phyloP scores from a whole-genome alignment of 2,329 filamentous ascomycete species.

The Xylaria multiplex region DNA sequence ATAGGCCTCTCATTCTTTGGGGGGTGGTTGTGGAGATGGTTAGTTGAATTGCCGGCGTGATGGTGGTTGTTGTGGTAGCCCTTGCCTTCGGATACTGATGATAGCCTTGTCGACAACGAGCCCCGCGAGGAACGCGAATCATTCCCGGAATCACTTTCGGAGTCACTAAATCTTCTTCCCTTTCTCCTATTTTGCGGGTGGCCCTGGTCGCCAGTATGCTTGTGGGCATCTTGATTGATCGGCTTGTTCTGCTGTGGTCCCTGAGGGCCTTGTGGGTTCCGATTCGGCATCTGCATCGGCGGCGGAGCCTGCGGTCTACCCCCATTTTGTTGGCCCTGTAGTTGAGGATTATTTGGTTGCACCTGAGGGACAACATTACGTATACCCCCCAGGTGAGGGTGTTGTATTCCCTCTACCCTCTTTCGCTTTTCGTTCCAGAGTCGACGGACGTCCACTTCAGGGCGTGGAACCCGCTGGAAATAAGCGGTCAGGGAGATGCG shows the following conservation, averaged over 20 bases:
- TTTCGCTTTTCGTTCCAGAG: constrained; percentile 40
- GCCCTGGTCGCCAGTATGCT: neutral
- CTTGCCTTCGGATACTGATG: constrained; percentile 33
- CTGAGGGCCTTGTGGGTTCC: constrained; percentile 2
- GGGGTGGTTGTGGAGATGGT: neutral
- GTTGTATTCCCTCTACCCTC: neutral
- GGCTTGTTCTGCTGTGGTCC: neutral
- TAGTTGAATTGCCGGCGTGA: neutral
- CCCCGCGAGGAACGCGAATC: constrained; percentile 35
- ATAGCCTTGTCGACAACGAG: constrained; percentile 31
- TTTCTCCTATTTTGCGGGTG: constrained; percentile 3
- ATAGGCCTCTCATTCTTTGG: neutral
- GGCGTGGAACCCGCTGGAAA: constrained; percentile 55
- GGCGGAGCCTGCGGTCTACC: neutral
- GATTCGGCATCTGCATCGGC: neutral
- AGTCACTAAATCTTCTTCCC: constrained; percentile 7
- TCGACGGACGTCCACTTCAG: constrained; percentile 44
- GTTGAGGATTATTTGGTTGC: constrained; percentile 7
- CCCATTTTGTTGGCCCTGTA: constrained; percentile 2
- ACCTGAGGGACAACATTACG: constrained; percentile 6
- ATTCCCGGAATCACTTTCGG: constrained; percentile 27
- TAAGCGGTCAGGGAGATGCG: constrained; percentile 57
- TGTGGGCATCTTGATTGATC: neutral
- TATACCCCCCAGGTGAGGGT: neutral
- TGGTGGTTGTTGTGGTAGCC: constrained; percentile 11